Conservation (phyloP, 768 basidiomycete genomes). For the Tricholoma flavovirens region DNA sequence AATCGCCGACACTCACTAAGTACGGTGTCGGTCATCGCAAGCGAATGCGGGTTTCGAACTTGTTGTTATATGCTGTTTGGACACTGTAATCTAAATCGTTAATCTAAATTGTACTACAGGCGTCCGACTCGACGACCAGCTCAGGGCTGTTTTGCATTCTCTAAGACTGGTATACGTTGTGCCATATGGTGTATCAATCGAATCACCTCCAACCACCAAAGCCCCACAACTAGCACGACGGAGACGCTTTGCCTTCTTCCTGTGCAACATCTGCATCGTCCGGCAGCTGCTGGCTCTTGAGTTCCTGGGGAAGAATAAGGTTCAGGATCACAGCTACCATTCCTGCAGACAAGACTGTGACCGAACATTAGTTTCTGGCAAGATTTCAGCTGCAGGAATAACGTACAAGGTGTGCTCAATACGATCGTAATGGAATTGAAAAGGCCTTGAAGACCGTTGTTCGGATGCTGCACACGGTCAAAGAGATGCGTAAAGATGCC, state of each 20-base stretch:
- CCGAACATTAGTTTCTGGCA: background rate
- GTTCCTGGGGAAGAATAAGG: slow-evolving; percentile 41
- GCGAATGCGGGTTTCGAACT: too few relatives aligned
- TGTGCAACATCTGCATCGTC: background rate
- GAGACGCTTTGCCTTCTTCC: background rate
- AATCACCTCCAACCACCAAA: too few relatives aligned
- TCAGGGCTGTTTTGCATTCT: too few relatives aligned
- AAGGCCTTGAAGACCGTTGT: slow-evolving; percentile 55
- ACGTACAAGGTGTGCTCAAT: slow-evolving; percentile 75
- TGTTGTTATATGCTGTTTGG: too few relatives aligned
- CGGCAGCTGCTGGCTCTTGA: background rate
- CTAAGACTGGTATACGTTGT: too few relatives aligned
- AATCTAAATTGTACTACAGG: too few relatives aligned
- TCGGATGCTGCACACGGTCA: slow-evolving; percentile 49
- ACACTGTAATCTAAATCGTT: too few relatives aligned
- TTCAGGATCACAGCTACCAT: slow-evolving; percentile 56
- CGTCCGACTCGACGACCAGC: too few relatives aligned
- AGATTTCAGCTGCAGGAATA: background rate
- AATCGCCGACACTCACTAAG: too few relatives aligned
- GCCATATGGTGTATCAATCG: too few relatives aligned
- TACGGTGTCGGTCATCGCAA: too few relatives aligned
- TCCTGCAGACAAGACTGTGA: slow-evolving; percentile 49
- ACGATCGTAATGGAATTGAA: slow-evolving; percentile 78
- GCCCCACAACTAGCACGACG: too few relatives aligned
- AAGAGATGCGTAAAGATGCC: slow-evolving; percentile 66